phyloP scores from a whole-genome alignment of 768 basidiomycete species.

The Hebeloma cylindrosporum region DNA sequence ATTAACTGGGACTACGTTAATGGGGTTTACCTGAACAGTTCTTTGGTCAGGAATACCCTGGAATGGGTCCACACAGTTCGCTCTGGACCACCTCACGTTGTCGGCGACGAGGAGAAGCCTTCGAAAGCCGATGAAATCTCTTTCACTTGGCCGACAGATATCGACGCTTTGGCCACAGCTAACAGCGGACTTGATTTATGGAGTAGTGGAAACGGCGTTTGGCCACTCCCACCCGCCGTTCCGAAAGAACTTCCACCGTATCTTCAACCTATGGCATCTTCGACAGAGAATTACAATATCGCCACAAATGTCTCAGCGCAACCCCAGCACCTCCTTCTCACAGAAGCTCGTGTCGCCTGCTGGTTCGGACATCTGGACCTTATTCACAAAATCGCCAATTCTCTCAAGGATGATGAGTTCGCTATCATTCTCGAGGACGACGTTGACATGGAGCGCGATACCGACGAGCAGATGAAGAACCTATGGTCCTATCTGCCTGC shows the following conservation, averaged over 20 bases:
- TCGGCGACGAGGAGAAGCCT: slow-evolving; percentile 2
- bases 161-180: slow-evolving; percentile 28
- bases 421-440: neutral
- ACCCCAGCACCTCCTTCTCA: slow-evolving; percentile 52
- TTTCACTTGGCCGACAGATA: slow-evolving; percentile 39
- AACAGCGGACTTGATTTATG: slow-evolving; percentile 26
- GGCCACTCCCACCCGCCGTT: slow-evolving; percentile 8
- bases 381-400: slow-evolving; percentile 44
- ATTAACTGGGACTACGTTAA: slow-evolving; percentile 37
- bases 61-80: slow-evolving; percentile 25
- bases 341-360: slow-evolving; percentile 62
- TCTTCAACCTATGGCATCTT: slow-evolving; percentile 39
- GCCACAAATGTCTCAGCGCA: slow-evolving; percentile 34
- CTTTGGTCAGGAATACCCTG: slow-evolving; percentile 29
- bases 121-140: neutral
- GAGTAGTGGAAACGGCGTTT: slow-evolving; percentile 23
- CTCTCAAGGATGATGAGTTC: slow-evolving; percentile 28
- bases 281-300: slow-evolving; percentile 41
- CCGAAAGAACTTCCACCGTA: slow-evolving; percentile 5
- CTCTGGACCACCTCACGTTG: slow-evolving; percentile 10
- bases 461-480: neutral
- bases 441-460: neutral
- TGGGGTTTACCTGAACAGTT: slow-evolving; percentile 43
- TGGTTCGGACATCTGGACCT: slow-evolving; percentile 67
- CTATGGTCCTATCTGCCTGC: neutral